Evolutionary conservation across 805 yeast species (phyloP).

Genomic region (Ogataea nakhonphanomensis): DNA sequence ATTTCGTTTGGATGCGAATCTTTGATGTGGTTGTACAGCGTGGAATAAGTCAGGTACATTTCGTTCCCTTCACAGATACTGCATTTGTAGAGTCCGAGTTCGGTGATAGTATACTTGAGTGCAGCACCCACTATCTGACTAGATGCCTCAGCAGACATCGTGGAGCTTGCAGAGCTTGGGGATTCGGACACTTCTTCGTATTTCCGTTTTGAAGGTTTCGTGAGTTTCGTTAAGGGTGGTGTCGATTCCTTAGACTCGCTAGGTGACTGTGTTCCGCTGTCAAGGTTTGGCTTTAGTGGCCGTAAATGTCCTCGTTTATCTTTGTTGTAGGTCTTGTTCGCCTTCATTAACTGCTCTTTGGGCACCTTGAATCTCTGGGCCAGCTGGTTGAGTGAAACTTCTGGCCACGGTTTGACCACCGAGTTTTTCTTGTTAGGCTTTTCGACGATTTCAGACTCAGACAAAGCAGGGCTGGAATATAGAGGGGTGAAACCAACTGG

Average conservation of each 20-base stretch:
- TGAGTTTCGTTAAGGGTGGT: conserved; percentile 1
- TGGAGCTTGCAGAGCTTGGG: conserved; percentile 1
- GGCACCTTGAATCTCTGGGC: conserved; percentile 28
- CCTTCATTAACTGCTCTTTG: conserved; percentile 17
- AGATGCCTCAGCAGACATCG: background rate
- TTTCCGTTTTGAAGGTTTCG: conserved; percentile 6
- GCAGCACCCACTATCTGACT: conserved; percentile 1
- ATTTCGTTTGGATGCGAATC: conserved; percentile 20
- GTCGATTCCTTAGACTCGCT: conserved; percentile 7
- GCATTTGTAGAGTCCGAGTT: conserved; percentile 21
- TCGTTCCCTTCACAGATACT: conserved; percentile 14
- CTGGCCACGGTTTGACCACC: conserved; percentile 29
- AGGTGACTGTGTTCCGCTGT: conserved; percentile 1
- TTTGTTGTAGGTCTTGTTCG: conserved; percentile 12
- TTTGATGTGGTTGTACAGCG: conserved; percentile 22
- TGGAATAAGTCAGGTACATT: conserved; percentile 18
- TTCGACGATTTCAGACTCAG: conserved; percentile 20
- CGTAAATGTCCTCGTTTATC: conserved; percentile 17
- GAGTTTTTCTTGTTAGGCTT: conserved; percentile 20
- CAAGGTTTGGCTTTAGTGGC: conserved; percentile 18
- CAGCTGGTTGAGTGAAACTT: conserved; percentile 27
- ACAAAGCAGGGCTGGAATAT: conserved; percentile 24
- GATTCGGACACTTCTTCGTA: conserved; percentile 6
- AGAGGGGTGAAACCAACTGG: conserved; percentile 27
- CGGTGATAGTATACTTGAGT: conserved; percentile 20